Evolutionary conservation across 1,284 basidiomycete genomes (phyloP), one percentile per base, ranked within the genome.

Genomic region (Ganoderma boninense): DNA sequence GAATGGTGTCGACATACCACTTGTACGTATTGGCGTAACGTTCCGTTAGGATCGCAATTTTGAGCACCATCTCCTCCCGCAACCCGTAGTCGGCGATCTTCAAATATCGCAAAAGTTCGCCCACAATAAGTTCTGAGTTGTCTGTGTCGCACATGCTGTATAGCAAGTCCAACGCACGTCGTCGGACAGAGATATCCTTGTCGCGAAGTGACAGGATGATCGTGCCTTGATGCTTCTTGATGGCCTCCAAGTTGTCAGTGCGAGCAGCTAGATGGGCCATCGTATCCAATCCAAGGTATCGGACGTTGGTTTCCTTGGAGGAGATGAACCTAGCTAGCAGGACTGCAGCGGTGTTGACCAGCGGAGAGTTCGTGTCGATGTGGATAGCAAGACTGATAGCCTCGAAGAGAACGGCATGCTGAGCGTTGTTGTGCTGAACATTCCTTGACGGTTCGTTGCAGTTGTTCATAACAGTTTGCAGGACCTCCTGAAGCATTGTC

Each of bases 71-170:
- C 82, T 99, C 97, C 82, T 99, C 97, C 57, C 98, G 89, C 59
- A 99, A 85, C 35, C 93, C 96, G 78, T 98, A 99, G 82, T 99
- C 98, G 4, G 98, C 97, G 16, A 98, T 90, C 78, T 92, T 92
- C 70, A 99, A 87, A 81, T 98, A 99, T 71, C 95, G 90, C 69
- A 99, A 85, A 38, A 99, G 87, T 82, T 99, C 97, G 66, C 94
- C 96, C 38, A 99, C 98, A 75, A 99, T 97, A 68, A 94, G 85
- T 79, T 97, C 97, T 18, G 97, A 95, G 82, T 99, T 99, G 76
- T 95, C 93, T 20, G 93, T 88, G 80, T 99, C 98, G 83, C 98
- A 99, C 97, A 99, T 99, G 82, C 96, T 98, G 84, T 99, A 99
- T 16, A 99, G 87, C 63, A 99, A 86, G 82, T 99, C 98, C 63